phyloP scores from a whole-genome alignment of 352 stramenopile species.

The Globisporangium splendens region DNA sequence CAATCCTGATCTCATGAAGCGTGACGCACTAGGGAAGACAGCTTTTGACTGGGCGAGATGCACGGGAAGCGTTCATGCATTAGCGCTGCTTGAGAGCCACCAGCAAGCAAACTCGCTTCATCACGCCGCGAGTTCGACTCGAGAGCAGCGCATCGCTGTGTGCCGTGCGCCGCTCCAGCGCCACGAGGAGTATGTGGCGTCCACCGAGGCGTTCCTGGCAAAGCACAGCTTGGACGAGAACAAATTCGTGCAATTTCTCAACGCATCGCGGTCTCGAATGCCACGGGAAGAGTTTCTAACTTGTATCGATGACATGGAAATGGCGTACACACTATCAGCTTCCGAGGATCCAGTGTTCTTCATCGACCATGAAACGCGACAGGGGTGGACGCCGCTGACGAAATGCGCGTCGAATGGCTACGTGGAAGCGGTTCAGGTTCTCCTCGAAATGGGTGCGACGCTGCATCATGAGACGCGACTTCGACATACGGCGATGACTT shows the following conservation, averaged over 20 bases:
- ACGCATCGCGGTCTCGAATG: slow-evolving; percentile 11
- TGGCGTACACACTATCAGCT: neutral
- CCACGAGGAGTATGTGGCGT: slow-evolving; percentile 28
- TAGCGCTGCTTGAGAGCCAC: slow-evolving; percentile 32
- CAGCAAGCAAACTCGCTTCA: slow-evolving; percentile 31
- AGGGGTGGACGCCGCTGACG: slow-evolving; percentile 67
- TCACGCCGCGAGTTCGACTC: slow-evolving; percentile 27
- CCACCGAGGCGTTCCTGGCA: slow-evolving; percentile 29
- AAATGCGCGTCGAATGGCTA: slow-evolving; percentile 61
- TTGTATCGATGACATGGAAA: slow-evolving; percentile 21
- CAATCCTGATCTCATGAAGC: slow-evolving; percentile 35
- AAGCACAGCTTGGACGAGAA: slow-evolving; percentile 39
- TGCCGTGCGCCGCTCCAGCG: slow-evolving; percentile 32
- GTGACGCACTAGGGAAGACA: slow-evolving; percentile 45
- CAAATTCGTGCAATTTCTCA: slow-evolving; percentile 34
- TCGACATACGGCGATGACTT: slow-evolving; percentile 68
- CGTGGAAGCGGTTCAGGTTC: slow-evolving; percentile 24
- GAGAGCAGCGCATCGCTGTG: slow-evolving; percentile 28
- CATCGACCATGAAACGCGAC: slow-evolving; percentile 47
- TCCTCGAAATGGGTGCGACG: slow-evolving; percentile 42
- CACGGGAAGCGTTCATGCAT: slow-evolving; percentile 33
- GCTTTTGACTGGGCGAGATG: slow-evolving; percentile 66
- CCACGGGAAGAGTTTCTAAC: slow-evolving; percentile 16
- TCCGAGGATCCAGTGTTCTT: slow-evolving; percentile 31
- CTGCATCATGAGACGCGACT: slow-evolving; percentile 51